Evolutionary conservation across 2,329 filamentous ascomycete genomes (phyloP), one percentile per base, ranked within the genome.

Genomic region (Phialemoniopsis sp.): DNA sequence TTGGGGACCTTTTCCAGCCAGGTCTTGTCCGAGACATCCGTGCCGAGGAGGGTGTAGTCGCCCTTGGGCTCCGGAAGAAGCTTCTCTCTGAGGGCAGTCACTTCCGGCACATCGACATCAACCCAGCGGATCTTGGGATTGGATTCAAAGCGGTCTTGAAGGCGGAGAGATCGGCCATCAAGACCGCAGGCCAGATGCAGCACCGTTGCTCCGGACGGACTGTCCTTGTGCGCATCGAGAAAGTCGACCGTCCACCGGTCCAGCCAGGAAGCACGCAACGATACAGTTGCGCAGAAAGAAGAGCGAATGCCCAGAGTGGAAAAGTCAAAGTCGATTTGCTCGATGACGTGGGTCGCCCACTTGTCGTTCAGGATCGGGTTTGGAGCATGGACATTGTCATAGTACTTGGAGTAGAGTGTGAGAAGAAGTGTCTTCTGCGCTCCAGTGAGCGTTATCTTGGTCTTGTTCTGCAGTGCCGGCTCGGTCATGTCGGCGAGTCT

Each of bases 71-170:
- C 36, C 3, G 52, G 46, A 2, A 56, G 45, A 4, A 62, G 43
- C 29, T 46, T 47, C 8, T 40, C 38, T 6, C 60, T 57, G 29
- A 63, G 46, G 5, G 49, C 49, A n/a, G 59, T 44, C 9, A 62
- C 59, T 13, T 62, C 58, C 28, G 57, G 56, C 13, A 60, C 39
- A 36, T 64, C 61, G 17, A 59, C 42, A 29, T 63, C 59, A 39
- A 63, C 51, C 60, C 59, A 62, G 12, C 32, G 31, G 13, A 38
- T 28, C 5, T 33, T 32, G 10, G 16, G 4, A 16, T 30, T 28
- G 13, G 32, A 31, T 29, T 31, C 39, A n/a, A 37, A 33, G 19
- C 18, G 17, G 35, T 37, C 39, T 15, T 17, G 18, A 16, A 41
- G 21, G 15, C 39, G 21, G 30, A 37, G 36, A 13, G 36, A 34